phyloP scores from a whole-genome alignment of 1,284 basidiomycete species.

The Austroboletus novae-zelandiae region DNA sequence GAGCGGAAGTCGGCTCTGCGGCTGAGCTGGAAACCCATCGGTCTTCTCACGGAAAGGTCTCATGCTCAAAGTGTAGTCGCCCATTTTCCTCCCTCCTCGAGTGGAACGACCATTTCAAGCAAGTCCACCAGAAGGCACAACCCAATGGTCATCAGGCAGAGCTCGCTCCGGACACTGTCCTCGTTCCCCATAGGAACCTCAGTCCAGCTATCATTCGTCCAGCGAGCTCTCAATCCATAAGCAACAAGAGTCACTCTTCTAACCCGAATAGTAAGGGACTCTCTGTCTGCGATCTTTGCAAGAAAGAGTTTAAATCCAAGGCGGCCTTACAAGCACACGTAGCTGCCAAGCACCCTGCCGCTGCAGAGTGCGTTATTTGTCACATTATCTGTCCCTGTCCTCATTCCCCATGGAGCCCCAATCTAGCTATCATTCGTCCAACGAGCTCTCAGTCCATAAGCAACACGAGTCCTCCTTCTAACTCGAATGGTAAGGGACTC shows the following conservation, averaged over 20 bases:
- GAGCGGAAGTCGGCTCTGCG: constrained; percentile 15
- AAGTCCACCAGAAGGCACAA: constrained; percentile 13
- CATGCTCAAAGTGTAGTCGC: constrained; percentile 28
- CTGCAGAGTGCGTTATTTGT: constrained; percentile 25
- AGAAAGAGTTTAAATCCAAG: constrained; percentile 24
- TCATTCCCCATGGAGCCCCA: constrained; percentile 10
- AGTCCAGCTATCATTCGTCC: constrained; percentile 18
- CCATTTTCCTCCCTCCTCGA: constrained; percentile 24
- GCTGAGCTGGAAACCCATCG: constrained; percentile 25
- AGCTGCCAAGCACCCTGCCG: constrained; percentile 26
- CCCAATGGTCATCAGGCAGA: constrained; percentile 6
- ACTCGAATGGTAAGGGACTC: constrained; percentile 7
- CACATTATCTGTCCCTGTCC: constrained; percentile 18
- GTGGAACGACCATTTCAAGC: constrained; percentile 29
- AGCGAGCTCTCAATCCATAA: constrained; percentile 16
- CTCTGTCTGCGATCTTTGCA: constrained; percentile 24
- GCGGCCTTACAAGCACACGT: constrained; percentile 24
- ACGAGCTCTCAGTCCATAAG: constrained; percentile 16
- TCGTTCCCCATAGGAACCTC: constrained; percentile 8
- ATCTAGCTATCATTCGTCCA: constrained; percentile 14
- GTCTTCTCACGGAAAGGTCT: constrained; percentile 18
- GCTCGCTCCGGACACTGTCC: neutral
- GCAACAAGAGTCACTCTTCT: constrained; percentile 5
- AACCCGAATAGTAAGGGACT: constrained; percentile 8
- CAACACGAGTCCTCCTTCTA: constrained; percentile 5